Base-by-base conservation (phyloP, 192 early-diverging fungal species). In the Piromyces sp. region DNA sequence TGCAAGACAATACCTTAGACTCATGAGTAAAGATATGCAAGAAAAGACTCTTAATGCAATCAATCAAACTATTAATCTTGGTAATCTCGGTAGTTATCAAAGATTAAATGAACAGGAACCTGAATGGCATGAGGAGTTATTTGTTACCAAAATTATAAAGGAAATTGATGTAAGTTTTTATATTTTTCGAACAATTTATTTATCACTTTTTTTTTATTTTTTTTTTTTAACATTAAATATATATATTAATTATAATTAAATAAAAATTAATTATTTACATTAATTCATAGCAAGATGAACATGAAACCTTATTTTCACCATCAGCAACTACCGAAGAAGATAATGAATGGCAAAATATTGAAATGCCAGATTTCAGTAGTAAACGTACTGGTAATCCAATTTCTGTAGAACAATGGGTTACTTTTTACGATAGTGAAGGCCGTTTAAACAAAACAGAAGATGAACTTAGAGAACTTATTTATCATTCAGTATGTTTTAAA, bases 321-420 rank as follows among this genome's bases (percentile, higher is more conserved):
- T 68, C 51, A 26, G 26, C 51, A 0, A 68, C 26, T 22, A 17
- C 19, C 1, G 51, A 68, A 68, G 51, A 68, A 68, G 51, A 68
- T n/a, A n/a, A 68, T 68, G 51, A 68, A 68, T 68, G 51, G 51
- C 51, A 68, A 68, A 68, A 68, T 68, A 68, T 68, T n/a, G 51
- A 68, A 68, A 68, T 68, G 51, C 51, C 51, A 5, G 51, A 68
- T n/a, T 68, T 68, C n/a, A 68, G 1, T n/a, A 68, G 26, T 68
- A 17, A 26, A 11, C 51, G 51, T 68, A 68, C 51, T 22, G 93
- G 94, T 93, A 19, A 92, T 92, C 12, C 93, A 11, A 85, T 94
- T 36, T 86, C 89, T 17, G 88, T 87, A 5, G 91, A 93, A 84
- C 89, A 89, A 51, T 95, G 94, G 94, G 86, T 91, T 79, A 86